A percentile compares a stretch with the other conserved stretches of the same genome.
phyloP scores from a whole-genome alignment of 2,329 filamentous ascomycete species.

The Talaromyces islandicus region DNA sequence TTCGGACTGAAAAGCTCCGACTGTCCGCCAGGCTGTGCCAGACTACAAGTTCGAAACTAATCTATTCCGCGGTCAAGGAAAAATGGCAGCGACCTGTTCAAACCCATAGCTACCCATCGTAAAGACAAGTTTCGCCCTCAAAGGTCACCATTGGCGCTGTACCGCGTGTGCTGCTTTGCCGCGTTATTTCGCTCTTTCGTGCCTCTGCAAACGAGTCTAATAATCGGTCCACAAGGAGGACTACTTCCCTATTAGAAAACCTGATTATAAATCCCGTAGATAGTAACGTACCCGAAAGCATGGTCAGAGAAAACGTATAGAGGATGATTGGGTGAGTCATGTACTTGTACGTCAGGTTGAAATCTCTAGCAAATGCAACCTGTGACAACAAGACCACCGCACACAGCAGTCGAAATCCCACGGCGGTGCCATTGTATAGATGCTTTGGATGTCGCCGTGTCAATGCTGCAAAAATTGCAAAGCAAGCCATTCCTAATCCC shows the following conservation, averaged over 20 bases:
- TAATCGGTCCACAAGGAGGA: constrained; percentile 30
- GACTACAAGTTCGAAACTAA: too few relatives aligned
- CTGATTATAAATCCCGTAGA: not conserved
- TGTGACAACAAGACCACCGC: constrained; percentile 23
- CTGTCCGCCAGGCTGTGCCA: not conserved
- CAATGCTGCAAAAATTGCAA: constrained; percentile 27
- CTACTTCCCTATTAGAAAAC: constrained; percentile 13
- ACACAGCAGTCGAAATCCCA: constrained; percentile 22
- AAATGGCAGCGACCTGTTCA: not conserved
- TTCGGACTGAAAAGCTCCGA: not conserved
- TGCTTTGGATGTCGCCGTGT: constrained; percentile 20
- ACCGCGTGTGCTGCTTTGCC: constrained; percentile 10
- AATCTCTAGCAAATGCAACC: constrained; percentile 25
- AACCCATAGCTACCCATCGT: not conserved
- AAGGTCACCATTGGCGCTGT: constrained; percentile 1
- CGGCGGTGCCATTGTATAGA: constrained; percentile 20
- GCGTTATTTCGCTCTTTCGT: constrained; percentile 18
- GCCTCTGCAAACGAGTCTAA: constrained; percentile 22
- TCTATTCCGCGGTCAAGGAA: not conserved
- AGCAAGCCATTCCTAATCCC: constrained; percentile 29
- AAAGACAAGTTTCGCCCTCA: not conserved
- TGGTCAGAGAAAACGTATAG: constrained; percentile 26
- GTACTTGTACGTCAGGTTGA: constrained; percentile 29
- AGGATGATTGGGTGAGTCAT: constrained; percentile 37
- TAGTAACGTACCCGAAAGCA: constrained; percentile 23